phyloP scores from a whole-genome alignment of 257 asterid species.

The Solanum chaucha region DNA sequence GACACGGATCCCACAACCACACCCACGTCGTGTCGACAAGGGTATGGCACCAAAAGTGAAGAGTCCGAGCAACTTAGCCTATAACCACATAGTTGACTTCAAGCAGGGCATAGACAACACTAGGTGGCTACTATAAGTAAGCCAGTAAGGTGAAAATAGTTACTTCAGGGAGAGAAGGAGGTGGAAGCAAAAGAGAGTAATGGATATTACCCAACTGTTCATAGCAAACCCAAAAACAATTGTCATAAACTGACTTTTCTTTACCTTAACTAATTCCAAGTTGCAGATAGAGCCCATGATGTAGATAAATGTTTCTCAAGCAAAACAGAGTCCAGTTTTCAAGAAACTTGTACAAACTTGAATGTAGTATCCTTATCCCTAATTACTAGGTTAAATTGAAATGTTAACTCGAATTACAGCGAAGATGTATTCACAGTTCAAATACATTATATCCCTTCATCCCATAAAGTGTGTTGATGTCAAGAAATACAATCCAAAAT shows the following conservation, averaged over 20 bases:
- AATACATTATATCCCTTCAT: not conserved
- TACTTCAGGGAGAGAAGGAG: not conserved
- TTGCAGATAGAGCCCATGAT: not conserved
- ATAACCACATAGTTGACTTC: not conserved
- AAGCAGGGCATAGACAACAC: not conserved
- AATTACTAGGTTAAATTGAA: not conserved
- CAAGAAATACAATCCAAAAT: not conserved
- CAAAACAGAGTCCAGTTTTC: not conserved
- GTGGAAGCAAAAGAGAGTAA: not conserved
- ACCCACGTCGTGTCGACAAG: not conserved
- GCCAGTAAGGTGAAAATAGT: not conserved
- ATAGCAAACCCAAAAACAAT: not conserved
- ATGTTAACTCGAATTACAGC: not conserved
- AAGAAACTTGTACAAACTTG: not conserved
- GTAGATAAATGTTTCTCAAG: not conserved
- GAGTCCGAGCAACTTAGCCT: not conserved
- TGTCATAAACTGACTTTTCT: not conserved
- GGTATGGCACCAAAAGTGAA: not conserved
- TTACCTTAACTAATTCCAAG: not conserved
- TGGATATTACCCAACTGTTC: not conserved
- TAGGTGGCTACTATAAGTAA: not conserved
- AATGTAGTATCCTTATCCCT: not conserved
- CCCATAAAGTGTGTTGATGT: not conserved
- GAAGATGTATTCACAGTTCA: not conserved
- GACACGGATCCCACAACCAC: not conserved